Evolutionary conservation across 2,329 filamentous ascomycete genomes (phyloP).

Genomic region (Exophiala oligosperma): DNA sequence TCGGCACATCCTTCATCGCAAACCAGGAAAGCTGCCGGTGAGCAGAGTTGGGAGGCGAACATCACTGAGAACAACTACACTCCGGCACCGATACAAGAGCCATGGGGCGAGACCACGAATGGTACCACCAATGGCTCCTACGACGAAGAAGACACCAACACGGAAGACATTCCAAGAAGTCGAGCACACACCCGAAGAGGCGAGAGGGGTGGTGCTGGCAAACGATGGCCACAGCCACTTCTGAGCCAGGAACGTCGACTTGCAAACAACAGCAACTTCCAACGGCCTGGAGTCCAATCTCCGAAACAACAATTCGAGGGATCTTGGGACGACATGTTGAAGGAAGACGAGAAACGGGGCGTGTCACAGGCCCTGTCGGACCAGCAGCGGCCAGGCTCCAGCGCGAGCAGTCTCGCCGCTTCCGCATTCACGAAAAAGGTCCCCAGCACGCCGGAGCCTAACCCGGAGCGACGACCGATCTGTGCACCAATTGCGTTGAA

Average conservation of each 20-base stretch:
- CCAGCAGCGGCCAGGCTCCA: not conserved
- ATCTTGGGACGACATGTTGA: conserved; percentile 21
- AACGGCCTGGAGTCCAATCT: conserved; percentile 3
- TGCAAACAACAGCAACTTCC: not conserved
- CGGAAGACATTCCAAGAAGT: not conserved
- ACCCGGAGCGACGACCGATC: conserved; percentile 17
- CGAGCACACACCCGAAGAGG: not conserved
- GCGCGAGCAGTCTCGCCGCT: conserved; percentile 3
- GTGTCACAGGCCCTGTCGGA: conserved; percentile 7
- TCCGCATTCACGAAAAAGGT: conserved; percentile 7
- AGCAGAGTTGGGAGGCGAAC: conserved; percentile 18
- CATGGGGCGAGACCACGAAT: conserved; percentile 15
- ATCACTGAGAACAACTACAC: conserved; percentile 11
- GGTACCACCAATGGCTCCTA: not conserved
- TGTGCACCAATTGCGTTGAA: conserved; percentile 19
- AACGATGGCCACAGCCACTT: not conserved
- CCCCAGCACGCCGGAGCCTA: conserved; percentile 9
- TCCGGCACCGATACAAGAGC: conserved; percentile 10
- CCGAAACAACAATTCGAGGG: conserved; percentile 19
- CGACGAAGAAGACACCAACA: not conserved
- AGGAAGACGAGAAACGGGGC: not conserved
- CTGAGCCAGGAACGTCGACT: conserved; percentile 1
- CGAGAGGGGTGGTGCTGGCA: not conserved
- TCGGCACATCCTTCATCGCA: conserved; percentile 17
- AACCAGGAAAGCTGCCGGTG: conserved; percentile 13